Evolutionary conservation across 2,329 filamentous ascomycete species (phyloP).

Genomic region (Drechslerella coelobrocha): DNA sequence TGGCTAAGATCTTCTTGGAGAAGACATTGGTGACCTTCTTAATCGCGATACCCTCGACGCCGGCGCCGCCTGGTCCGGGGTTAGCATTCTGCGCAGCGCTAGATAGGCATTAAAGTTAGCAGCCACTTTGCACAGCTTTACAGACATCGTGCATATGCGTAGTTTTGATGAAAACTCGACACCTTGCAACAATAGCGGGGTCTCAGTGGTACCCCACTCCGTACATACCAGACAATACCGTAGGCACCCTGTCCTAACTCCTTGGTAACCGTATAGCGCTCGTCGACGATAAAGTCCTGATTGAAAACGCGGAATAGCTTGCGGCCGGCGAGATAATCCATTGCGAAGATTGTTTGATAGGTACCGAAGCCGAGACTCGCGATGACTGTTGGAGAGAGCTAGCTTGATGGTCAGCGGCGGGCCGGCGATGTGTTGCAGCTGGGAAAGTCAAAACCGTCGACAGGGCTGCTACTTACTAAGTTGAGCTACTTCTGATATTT

Average conservation of each 20-base stretch:
- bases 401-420: too few species aligned
- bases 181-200: constrained; percentile 22
- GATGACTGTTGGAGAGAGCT: neutral
- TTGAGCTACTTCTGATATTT: neutral
- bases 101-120: constrained; percentile 50
- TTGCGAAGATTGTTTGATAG: constrained; percentile 7
- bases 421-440: constrained; percentile 15
- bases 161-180: neutral
- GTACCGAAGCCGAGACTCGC: neutral
- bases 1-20: constrained; percentile 99
- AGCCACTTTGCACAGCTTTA: neutral
- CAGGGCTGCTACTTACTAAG: neutral
- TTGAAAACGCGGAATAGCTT: constrained; percentile 99
- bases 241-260: constrained; percentile 98
- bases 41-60: constrained; percentile 92
- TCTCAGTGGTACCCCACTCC: constrained; percentile 9
- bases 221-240: constrained; percentile 89
- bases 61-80: too few species aligned
- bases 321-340: constrained; percentile 63
- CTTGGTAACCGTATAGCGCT: constrained; percentile 98
- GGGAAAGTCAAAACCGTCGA: neutral
- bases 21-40: constrained; percentile 99
- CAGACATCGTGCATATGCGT: too few species aligned
- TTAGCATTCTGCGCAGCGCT: constrained; percentile 94
- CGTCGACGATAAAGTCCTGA: constrained; percentile 98